A percentile compares a stretch with the other conserved stretches of the same genome.
Conservation (phyloP, 768 basidiomycete genomes). For the Boletus rubescentipes region DNA sequence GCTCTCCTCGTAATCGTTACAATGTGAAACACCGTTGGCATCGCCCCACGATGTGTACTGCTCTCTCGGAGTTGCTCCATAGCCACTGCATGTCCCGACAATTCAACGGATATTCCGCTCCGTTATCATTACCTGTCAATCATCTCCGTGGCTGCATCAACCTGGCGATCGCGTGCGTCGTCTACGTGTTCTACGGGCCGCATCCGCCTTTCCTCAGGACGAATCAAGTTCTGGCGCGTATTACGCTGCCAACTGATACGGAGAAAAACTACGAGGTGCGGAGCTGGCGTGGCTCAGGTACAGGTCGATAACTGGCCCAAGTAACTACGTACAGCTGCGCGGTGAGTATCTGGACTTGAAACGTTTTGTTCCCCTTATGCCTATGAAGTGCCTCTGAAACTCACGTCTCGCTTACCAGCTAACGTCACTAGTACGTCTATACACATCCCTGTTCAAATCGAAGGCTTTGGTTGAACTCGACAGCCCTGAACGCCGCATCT, state of each 20-base stretch:
- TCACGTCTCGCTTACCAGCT: conserved; percentile 14
- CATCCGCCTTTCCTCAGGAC: background rate
- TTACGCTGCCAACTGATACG: background rate
- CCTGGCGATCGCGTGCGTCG: background rate
- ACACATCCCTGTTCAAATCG: background rate
- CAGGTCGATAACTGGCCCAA: background rate
- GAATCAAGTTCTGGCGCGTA: background rate
- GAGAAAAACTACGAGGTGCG: background rate
- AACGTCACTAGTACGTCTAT: conserved; percentile 13
- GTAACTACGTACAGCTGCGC: background rate
- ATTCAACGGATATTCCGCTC: background rate
- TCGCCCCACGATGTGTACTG: background rate
- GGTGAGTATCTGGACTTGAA: conserved; percentile 11
- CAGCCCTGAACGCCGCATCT: background rate
- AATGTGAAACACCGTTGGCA: background rate
- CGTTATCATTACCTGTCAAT: background rate
- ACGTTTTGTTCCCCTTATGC: background rate
- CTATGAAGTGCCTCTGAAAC: conserved; percentile 3
- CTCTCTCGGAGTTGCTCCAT: too few relatives aligned
- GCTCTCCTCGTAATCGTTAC: background rate
- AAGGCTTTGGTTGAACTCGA: too few relatives aligned
- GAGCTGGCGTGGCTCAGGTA: background rate
- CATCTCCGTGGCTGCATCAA: background rate
- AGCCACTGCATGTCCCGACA: too few relatives aligned
- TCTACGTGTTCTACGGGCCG: too few relatives aligned